phyloP scores from a whole-genome alignment of 2,329 filamentous ascomycete species.

The Aspergillus neotritici region DNA sequence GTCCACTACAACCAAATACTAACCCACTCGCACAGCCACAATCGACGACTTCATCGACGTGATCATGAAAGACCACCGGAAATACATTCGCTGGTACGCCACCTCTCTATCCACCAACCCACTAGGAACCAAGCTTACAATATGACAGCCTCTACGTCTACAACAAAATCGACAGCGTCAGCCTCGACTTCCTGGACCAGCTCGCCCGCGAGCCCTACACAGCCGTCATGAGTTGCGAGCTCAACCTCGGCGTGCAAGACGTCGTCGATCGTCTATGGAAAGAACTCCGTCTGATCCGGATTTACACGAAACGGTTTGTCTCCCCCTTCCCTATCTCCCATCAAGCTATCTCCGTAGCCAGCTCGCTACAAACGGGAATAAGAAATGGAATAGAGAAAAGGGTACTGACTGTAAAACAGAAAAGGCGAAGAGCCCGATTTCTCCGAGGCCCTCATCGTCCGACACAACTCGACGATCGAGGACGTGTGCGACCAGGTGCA shows the following conservation, averaged over 20 bases:
- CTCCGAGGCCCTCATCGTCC: constrained; percentile 83
- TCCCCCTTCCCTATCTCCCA: not conserved
- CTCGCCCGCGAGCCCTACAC: constrained; percentile 90
- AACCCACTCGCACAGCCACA: constrained; percentile 53
- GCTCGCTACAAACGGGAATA: too few species aligned
- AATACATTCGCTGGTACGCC: constrained; percentile 73
- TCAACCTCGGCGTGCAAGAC: constrained; percentile 86
- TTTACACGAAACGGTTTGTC: constrained; percentile 77
- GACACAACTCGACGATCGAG: constrained; percentile 81
- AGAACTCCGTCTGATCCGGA: constrained; percentile 78
- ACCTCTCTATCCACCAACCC: not conserved
- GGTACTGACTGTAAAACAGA: constrained; percentile 38
- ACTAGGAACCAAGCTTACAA: not conserved
- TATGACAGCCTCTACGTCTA: constrained; percentile 76
- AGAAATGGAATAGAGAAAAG: not conserved
- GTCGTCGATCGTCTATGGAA: constrained; percentile 95
- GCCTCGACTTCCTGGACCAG: constrained; percentile 85
- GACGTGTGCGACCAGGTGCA: constrained; percentile 97
- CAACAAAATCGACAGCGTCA: constrained; percentile 98
- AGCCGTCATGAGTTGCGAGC: constrained; percentile 94
- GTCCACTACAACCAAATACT: not conserved
- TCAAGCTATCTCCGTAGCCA: too few species aligned
- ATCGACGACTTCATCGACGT: constrained; percentile 99
- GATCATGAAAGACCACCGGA: constrained; percentile 98
- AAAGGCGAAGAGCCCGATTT: constrained; percentile 90